Evolutionary conservation across 2,329 filamentous ascomycete genomes (phyloP), one percentile per base, ranked within the genome.

Genomic region (Fusarium nematophilum): DNA sequence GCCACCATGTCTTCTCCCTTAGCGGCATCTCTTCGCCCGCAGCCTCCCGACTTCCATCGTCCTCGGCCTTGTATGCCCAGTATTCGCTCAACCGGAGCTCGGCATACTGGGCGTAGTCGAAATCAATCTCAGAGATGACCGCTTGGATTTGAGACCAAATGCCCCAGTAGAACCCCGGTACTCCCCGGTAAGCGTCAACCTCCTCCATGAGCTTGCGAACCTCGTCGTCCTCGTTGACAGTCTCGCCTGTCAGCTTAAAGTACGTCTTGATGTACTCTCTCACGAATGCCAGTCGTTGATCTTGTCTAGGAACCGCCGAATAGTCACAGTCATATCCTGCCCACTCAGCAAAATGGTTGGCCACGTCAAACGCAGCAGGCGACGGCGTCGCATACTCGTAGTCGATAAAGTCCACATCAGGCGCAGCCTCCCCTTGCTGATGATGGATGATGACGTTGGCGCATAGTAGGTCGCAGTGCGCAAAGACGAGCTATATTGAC

Each of bases 301-400:
- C 80, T 59, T 84, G 85, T 1, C 91, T 95, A 5, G 95, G 95
- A 52, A 98, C 83, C 65, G 90, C 89, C 69, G 79, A 86, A 78
- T 91, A 93, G 76, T 98, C 93, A 81, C 95, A 99, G 69, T 96
- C 92, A 71, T 97, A 97, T 53, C 95, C 95, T 57, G 90, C 93
- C 94, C 95, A 99, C 78, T 99, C 95, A 40, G 95, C 93, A 73
- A 99, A 97, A 81, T 99, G 95, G 78, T 99, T 99, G 44, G 94
- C 90, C 67, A 99, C 88, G 74, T 99, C 95, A 76, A 99, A 99
- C 2, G 94, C 93, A 4, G 93, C 93, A 2, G 94, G 94, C 1
- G 93, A 94, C 3, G 95, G 93, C 5, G 92, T 95, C 11, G 93
- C 93, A 76, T 99, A 99, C 76, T 99, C 95, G 80, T 98, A 99